Conservation (phyloP, 129 eudicot species). For the Kitagawia praeruptora region DNA sequence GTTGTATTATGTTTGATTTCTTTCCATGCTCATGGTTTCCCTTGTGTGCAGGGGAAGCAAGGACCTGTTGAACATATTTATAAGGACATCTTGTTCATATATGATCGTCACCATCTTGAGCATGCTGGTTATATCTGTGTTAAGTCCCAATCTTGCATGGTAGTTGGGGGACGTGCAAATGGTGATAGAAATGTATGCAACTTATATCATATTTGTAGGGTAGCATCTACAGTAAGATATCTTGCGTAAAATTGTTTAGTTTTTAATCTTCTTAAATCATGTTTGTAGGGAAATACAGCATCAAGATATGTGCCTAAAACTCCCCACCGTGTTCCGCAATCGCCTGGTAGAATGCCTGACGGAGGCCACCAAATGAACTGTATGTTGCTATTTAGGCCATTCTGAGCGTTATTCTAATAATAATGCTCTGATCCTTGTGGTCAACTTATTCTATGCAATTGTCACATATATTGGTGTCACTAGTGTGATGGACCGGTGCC, state of each 20-base stretch:
- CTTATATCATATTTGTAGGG: neutral
- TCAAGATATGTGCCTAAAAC: constrained; percentile 52
- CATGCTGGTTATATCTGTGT: constrained; percentile 96
- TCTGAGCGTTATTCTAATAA: neutral
- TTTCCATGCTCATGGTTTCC: neutral
- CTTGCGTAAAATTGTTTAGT: neutral
- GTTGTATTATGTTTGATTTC: neutral
- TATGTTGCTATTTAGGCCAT: constrained; percentile 25
- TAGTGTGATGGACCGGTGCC: neutral
- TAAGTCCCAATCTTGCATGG: constrained; percentile 61
- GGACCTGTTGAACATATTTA: constrained; percentile 89
- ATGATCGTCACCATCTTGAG: constrained; percentile 93
- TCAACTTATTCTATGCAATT: neutral
- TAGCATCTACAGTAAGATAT: neutral
- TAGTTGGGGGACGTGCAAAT: constrained; percentile 78
- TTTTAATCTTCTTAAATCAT: neutral
- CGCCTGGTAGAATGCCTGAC: constrained; percentile 62
- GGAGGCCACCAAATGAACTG: constrained; percentile 58
- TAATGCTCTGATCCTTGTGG: neutral
- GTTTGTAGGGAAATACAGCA: constrained; percentile 47
- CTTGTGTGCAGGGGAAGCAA: constrained; percentile 62
- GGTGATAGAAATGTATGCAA: constrained; percentile 68
- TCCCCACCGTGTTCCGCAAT: constrained; percentile 53
- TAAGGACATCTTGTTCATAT: constrained; percentile 62
- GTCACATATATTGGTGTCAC: neutral